Evolutionary conservation across 2,329 filamentous ascomycete genomes (phyloP).

Genomic region (Lasiodiplodia theobromae): DNA sequence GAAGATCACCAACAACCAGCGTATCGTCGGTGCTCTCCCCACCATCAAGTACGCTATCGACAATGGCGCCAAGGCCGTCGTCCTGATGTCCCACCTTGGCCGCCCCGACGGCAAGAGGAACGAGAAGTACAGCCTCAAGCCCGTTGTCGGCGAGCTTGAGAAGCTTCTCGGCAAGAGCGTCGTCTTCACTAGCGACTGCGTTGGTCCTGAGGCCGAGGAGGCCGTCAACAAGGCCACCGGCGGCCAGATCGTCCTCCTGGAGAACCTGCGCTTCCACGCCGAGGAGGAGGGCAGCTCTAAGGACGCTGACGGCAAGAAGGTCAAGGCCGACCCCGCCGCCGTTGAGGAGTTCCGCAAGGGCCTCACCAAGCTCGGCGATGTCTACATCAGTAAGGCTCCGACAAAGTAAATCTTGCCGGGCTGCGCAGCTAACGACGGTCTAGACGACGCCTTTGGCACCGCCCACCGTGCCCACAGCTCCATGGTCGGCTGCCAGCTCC

Average conservation of each 20-base stretch:
- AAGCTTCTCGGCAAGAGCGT: conserved; percentile 86
- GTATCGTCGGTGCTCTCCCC: conserved; percentile 92
- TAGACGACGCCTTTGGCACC: conserved; percentile 97
- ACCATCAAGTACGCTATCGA: conserved; percentile 95
- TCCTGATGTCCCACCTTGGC: conserved; percentile 98
- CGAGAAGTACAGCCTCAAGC: conserved; percentile 92
- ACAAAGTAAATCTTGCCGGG: conserved; percentile 14
- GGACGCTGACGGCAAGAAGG: conserved; percentile 94
- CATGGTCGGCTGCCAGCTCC: conserved; percentile 96
- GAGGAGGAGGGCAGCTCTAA: conserved; percentile 98
- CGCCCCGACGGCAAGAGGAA: conserved; percentile 91
- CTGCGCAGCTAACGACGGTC: conserved; percentile 33
- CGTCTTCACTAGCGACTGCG: conserved; percentile 87
- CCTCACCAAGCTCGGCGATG: conserved; percentile 89
- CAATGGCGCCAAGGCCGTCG: conserved; percentile 86
- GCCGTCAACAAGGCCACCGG: conserved; percentile 82
- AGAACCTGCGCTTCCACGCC: conserved; percentile 98
- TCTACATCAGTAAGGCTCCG: conserved; percentile 84
- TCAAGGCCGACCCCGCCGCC: conserved; percentile 93
- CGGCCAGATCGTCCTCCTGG: conserved; percentile 87
- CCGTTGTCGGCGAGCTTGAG: conserved; percentile 89
- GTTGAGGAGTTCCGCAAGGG: conserved; percentile 95
- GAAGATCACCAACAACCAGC: conserved; percentile 97
- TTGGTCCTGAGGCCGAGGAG: conserved; percentile 88
- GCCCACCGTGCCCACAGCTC: conserved; percentile 98